Conservation (phyloP, 495 filamentous ascomycete genomes). For the Peziza echinospora region DNA sequence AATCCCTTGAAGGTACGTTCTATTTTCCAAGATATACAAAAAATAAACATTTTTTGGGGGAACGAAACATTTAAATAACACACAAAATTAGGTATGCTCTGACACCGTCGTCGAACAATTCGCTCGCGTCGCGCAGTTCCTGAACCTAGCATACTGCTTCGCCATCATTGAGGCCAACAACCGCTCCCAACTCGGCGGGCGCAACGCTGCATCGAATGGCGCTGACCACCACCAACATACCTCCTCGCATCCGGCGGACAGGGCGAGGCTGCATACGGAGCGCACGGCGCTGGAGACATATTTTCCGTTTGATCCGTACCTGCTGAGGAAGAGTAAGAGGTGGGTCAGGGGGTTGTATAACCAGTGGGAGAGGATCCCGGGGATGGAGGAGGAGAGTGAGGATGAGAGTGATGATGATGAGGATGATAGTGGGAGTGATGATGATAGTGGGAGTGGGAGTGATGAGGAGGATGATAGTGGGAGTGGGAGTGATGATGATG, state of each 20-base stretch:
- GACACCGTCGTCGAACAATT: slow-evolving; percentile 77
- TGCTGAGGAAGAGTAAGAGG: slow-evolving; percentile 56
- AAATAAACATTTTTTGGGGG: too few relatives aligned
- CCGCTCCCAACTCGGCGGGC: slow-evolving; percentile 42
- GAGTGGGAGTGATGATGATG: slow-evolving; percentile 4
- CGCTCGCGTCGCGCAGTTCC: slow-evolving; percentile 60
- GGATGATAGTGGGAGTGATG: slow-evolving; percentile 22
- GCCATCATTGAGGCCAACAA: slow-evolving; percentile 81
- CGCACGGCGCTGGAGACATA: slow-evolving; percentile 47
- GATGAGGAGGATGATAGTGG: slow-evolving; percentile 20
- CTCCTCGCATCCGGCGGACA: slow-evolving; percentile 66
- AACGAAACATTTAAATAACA: too few relatives aligned
- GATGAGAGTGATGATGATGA: slow-evolving; percentile 36
- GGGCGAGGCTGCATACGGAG: slow-evolving; percentile 44
- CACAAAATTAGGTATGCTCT: slow-evolving; percentile 55
- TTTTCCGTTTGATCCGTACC: slow-evolving; percentile 94
- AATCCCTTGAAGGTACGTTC: slow-evolving; percentile 90
- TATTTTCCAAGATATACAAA: slow-evolving; percentile 65
- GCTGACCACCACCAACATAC: slow-evolving; percentile 61
- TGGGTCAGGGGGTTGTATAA: slow-evolving; percentile 78
- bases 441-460: slow-evolving; percentile 28
- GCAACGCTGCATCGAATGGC: slow-evolving; percentile 38
- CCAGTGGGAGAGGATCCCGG: slow-evolving; percentile 57
- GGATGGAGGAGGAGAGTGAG: slow-evolving; percentile 40
- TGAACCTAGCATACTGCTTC: slow-evolving; percentile 72